Percentiles rank a stretch among this genome's conserved stretches.
Evolutionary conservation across 192 early-diverging fungal species (phyloP).

Genomic region (Podila horticola): DNA sequence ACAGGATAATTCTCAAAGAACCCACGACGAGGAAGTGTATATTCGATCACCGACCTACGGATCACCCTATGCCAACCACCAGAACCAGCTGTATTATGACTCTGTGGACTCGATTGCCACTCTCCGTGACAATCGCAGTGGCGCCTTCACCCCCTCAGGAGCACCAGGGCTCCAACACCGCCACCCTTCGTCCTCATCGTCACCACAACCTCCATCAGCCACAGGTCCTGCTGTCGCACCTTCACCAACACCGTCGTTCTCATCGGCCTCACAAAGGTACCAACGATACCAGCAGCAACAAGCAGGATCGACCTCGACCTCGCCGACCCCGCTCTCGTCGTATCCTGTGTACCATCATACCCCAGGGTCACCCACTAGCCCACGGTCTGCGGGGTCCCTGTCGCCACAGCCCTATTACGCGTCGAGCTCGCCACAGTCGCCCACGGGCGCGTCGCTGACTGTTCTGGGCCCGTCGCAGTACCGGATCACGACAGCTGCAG

Average conservation of each 20-base stretch:
- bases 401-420: not conserved
- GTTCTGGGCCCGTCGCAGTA: conserved; percentile 29
- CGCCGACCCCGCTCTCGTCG: not conserved
- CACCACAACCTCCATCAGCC: not conserved
- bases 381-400: not conserved
- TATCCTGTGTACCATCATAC: not conserved
- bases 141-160: not conserved
- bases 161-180: not conserved
- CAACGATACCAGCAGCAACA: conserved; percentile 8
- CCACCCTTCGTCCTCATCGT: not conserved
- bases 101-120: conserved; percentile 37
- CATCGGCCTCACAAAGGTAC: not conserved
- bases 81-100: conserved; percentile 21
- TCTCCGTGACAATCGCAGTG: not conserved
- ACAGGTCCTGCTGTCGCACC: not conserved
- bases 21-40: not conserved
- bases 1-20: no score
- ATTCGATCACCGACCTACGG: not conserved
- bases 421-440: not conserved
- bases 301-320: conserved; percentile 1
- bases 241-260: not conserved
- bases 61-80: not conserved
- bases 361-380: not conserved
- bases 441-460: conserved; percentile 2
- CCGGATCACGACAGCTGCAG: conserved; percentile 5